These are phyloP conservation scores for Aspergillus luchuensis DNA, from an alignment of 2,329 filamentous ascomycete genomes.

Conservation along the genomic window DNA sequence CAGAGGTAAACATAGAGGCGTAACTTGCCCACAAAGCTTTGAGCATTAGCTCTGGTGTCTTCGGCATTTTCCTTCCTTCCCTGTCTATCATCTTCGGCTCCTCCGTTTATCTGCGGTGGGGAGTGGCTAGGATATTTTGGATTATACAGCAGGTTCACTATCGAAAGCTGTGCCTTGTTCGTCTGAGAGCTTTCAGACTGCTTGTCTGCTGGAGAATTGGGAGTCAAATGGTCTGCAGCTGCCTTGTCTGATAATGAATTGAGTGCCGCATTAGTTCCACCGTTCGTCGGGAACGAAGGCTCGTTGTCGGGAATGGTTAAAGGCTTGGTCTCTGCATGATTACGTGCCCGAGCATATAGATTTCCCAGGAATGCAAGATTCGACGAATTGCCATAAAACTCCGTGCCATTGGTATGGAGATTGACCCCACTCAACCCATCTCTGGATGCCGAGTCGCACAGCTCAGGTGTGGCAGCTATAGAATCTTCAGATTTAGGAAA, in stretches of 20 bases:
- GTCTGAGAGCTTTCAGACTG: slow-evolving; percentile 5
- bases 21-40: slow-evolving; percentile 7
- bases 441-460: slow-evolving; percentile 22
- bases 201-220: not conserved
- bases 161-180: slow-evolving; percentile 21
- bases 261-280: not conserved
- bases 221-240: not conserved
- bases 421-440: slow-evolving; percentile 32
- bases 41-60: not conserved
- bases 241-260: not conserved
- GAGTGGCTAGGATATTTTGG: slow-evolving; percentile 20
- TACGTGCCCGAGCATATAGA: slow-evolving; percentile 23
- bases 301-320: slow-evolving; percentile 4
- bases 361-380: slow-evolving; percentile 32
- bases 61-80: not conserved
- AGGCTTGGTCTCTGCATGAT: slow-evolving; percentile 16
- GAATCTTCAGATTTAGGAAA: not conserved
- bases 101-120: slow-evolving; percentile 4
- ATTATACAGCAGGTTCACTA: slow-evolving; percentile 25
- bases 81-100: not conserved
- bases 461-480: slow-evolving; percentile 12
- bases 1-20: too few relatives aligned
- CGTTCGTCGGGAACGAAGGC: not conserved
- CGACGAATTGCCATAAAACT: slow-evolving; percentile 33
- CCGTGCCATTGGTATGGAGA: slow-evolving; percentile 30